Evolutionary conservation across 345 rosid species (phyloP), one percentile per base, ranked within the genome.

Genomic region (Microcos paniculata): DNA sequence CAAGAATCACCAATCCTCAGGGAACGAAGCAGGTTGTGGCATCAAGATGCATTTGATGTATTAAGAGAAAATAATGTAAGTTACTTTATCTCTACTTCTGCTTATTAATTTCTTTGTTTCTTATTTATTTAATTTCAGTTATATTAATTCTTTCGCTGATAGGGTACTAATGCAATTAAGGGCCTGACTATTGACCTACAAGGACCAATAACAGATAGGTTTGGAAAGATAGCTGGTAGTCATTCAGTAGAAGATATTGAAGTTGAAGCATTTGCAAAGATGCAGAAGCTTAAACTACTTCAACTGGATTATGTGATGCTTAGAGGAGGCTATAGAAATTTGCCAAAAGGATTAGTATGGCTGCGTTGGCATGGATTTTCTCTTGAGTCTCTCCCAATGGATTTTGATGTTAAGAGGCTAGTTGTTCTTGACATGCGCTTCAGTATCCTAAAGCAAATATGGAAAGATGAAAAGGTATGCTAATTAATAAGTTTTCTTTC

Each of bases 1-100:
- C 78, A 77, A 66, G 76, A 81, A 42, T 81, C 83, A 18, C 49
- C 26, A 26, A 75, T 73, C 4, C 78, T 66, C 8, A 73, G 78
- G 15, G 73, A 26, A 59, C 83, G 80, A 21, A 81, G 83, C 53
- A 68, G 75, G 46, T 35, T 81, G 31, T 81, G 78, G 83, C 19
- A 15, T 33, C 40, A 21, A 8, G 83, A 77, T n/a, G 78, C 48
- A 30, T 28, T 73, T 1, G 58, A 61, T 38, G 78, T 66, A 16
- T n/a, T 76, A 48, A 72, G 52, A 64, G 75, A 72, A 48, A 80
- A 80, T 24, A 72, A 26, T 42, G 83, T 80, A 76, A 70, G 67
- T 0, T 2, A 51, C n/a, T 15, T 42, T 18, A 10, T 16, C 13
- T 21, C 2, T 14, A 1, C n/a, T n/a, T n/a, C 4, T 2, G 10